Evolutionary conservation across 371 early-diverging fungal genomes (phyloP), one percentile per base, ranked within the genome.

Genomic region (Mucor saturninus): DNA sequence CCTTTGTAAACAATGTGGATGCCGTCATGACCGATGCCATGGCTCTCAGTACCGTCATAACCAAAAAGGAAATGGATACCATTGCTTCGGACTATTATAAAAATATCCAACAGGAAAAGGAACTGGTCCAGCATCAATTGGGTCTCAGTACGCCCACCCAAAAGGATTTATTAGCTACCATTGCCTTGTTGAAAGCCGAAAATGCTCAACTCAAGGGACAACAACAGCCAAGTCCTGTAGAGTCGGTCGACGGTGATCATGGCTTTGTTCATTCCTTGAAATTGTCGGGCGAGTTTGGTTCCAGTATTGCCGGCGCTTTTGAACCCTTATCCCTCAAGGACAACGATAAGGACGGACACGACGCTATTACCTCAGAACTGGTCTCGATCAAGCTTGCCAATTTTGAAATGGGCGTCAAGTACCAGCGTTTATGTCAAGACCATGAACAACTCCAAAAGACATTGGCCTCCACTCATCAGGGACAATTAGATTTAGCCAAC

Each of bases 1-100:
- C 84, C 13, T 89, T 86, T 65, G 76, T 81, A 46, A 83, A 86
- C 49, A 74, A 86, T 52, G 86, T 90, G 26, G 83, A 86, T 28
- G 77, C 77, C 31, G 85, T 96, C 35, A 89, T 96, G 54, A 74
- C 76, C 38, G 93, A 94, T 51, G 91, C 95, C 0, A 87, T 90
- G 81, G 71, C 80, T 13, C 81, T 96, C 13, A 83, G 84, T 45
- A 73, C 80, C 5, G 56, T 73, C n/a, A 89, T 96, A 56, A 84
- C 92, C 15, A 86, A 85, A 50, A 72, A 76, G 38, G 89, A 88
- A 62, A 79, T 96, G 56, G 92, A 88, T 55, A 79, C 76, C 21
- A 83, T 96, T n/a, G 87, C 92, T 0, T 81, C 75, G 10, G 74
- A 77, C 45, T 90, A 91, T 66, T 64, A 81, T 7, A 72, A 73